These are phyloP conservation scores for Thalassia testudinum DNA, from an alignment of 116 monocot species.

Conservation along the genomic window DNA sequence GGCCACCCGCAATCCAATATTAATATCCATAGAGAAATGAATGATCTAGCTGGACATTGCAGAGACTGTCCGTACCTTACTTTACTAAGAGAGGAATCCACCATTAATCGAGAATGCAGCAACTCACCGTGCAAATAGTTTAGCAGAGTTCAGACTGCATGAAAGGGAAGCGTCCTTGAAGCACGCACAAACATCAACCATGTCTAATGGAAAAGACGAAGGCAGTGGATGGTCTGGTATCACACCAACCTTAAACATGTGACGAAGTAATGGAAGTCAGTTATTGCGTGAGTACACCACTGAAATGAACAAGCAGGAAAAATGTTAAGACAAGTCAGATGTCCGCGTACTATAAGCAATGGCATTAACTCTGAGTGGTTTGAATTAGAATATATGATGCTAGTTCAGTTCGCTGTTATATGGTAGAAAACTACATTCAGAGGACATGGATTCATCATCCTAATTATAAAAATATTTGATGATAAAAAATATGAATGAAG, in stretches of 20 bases:
- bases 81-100: too few species aligned
- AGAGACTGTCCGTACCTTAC: too few species aligned
- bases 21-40: too few species aligned
- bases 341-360: neutral
- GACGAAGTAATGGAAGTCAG: neutral
- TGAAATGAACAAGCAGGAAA: neutral
- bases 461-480: too few species aligned
- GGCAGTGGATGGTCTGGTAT: conserved; percentile 77
- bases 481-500: too few species aligned
- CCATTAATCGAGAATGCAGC: neutral
- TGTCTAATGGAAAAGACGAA: conserved; percentile 63
- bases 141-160: conserved; percentile 45
- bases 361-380: neutral
- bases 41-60: too few species aligned
- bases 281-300: neutral
- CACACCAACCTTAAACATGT: conserved; percentile 58
- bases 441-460: neutral
- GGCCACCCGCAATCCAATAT: too few species aligned
- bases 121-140: conserved; percentile 55
- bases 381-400: neutral
- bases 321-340: neutral
- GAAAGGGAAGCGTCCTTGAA: conserved; percentile 52
- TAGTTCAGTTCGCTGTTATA: neutral
- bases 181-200: conserved; percentile 68
- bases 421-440: neutral